Evolutionary conservation across 345 rosid genomes (phyloP).

Genomic region (Populus nigra): DNA sequence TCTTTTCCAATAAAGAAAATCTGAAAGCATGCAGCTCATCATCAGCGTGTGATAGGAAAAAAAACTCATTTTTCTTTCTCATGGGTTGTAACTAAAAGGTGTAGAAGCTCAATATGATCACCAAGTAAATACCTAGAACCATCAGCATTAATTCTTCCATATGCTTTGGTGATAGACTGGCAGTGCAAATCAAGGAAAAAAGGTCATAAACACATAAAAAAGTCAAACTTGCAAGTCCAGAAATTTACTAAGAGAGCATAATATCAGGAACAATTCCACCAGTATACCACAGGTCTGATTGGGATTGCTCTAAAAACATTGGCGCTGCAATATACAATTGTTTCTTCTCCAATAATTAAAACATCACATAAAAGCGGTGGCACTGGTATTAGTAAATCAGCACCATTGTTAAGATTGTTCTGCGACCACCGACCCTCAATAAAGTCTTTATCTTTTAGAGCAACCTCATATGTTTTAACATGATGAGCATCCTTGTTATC

Average conservation of each 20-base stretch:
- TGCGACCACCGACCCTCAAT: slow-evolving; percentile 96
- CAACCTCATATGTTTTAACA: slow-evolving; percentile 93
- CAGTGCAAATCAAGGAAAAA: slow-evolving; percentile 21
- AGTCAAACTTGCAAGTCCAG: background rate
- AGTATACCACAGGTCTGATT: slow-evolving; percentile 65
- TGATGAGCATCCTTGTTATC: slow-evolving; percentile 99
- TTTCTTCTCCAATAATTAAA: slow-evolving; percentile 92
- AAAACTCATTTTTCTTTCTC: slow-evolving; percentile 82
- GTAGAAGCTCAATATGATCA: slow-evolving; percentile 84
- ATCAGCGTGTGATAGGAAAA: background rate
- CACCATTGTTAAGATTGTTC: slow-evolving; percentile 93
- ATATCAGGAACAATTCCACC: background rate
- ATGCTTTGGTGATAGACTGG: slow-evolving; percentile 83
- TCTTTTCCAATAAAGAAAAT: background rate
- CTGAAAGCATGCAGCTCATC: background rate
- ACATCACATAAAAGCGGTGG: slow-evolving; percentile 99
- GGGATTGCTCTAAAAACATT: slow-evolving; percentile 81
- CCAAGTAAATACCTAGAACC: slow-evolving; percentile 95
- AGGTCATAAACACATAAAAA: slow-evolving; percentile 19
- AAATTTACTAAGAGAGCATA: slow-evolving; percentile 5
- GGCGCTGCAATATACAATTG: slow-evolving; percentile 88
- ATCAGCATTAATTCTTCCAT: slow-evolving; percentile 94
- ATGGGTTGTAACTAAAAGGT: slow-evolving; percentile 86
- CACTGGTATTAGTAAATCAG: slow-evolving; percentile 86
- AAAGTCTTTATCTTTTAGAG: slow-evolving; percentile 91